phyloP scores from a whole-genome alignment of 345 rosid species.

The Cardiospermum halicacabum region DNA sequence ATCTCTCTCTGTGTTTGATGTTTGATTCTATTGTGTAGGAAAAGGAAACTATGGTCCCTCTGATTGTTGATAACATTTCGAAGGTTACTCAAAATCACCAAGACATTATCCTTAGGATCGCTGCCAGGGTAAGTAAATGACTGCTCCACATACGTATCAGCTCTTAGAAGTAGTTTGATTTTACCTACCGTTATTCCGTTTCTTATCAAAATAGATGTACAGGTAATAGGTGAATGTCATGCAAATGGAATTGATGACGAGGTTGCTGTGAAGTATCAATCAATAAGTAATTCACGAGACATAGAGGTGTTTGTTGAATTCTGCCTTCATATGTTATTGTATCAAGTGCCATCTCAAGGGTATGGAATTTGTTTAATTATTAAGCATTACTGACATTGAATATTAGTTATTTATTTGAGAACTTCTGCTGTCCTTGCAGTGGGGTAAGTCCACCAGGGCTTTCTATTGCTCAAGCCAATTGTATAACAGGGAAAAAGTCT shows the following conservation, averaged over 20 bases:
- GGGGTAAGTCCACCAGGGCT: constrained; percentile 87
- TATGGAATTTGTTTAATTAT: constrained; percentile 29
- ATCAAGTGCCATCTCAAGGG: constrained; percentile 75
- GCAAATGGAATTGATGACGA: constrained; percentile 56
- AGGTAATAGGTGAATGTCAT: constrained; percentile 95
- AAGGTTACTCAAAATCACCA: constrained; percentile 83
- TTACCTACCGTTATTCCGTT: neutral
- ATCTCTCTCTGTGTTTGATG: constrained; percentile 13
- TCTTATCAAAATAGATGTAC: constrained; percentile 3
- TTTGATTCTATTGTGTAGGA: constrained; percentile 42
- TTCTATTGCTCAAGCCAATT: constrained; percentile 68
- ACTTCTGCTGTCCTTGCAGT: constrained; percentile 39
- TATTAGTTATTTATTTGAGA: constrained; percentile 19
- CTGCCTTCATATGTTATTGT: constrained; percentile 69
- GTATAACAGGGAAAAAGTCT: constrained; percentile 63
- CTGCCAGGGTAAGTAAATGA: constrained; percentile 59
- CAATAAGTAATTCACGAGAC: constrained; percentile 44
- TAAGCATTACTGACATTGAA: constrained; percentile 6
- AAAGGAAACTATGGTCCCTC: constrained; percentile 69
- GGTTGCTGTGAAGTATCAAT: constrained; percentile 59
- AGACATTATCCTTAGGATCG: constrained; percentile 74
- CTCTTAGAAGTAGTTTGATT: no score
- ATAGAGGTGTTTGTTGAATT: constrained; percentile 71
- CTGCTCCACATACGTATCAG: no score
- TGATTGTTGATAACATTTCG: constrained; percentile 55